phyloP scores from a whole-genome alignment of 768 basidiomycete species.

The Boletus reticulatus region DNA sequence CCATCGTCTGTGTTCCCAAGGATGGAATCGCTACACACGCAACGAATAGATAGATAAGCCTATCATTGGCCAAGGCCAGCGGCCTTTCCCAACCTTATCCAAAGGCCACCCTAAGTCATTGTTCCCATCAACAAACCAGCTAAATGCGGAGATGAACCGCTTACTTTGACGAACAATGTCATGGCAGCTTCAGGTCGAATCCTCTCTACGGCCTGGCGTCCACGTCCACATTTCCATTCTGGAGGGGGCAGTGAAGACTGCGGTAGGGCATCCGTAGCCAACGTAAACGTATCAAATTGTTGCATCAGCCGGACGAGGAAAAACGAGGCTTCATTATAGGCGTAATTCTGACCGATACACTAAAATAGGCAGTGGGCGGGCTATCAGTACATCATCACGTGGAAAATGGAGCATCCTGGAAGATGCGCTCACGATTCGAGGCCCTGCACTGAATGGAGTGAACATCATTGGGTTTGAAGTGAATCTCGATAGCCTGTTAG shows the following conservation, averaged over 20 bases:
- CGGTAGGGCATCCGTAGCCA: constrained; percentile 63
- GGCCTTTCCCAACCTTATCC: constrained; percentile 47
- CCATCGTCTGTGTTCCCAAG: not conserved
- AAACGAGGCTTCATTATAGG: constrained; percentile 74
- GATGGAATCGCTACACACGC: not conserved
- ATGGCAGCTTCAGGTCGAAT: constrained; percentile 63
- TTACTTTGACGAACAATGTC: constrained; percentile 65
- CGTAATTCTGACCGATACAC: constrained; percentile 75
- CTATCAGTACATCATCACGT: constrained; percentile 11
- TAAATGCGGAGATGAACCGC: constrained; percentile 19
- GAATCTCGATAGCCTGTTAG: constrained; percentile 46
- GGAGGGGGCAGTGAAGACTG: constrained; percentile 57
- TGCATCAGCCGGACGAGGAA: constrained; percentile 69
- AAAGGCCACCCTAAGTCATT: constrained; percentile 49
- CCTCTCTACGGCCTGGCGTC: constrained; percentile 53
- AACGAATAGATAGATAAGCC: not conserved
- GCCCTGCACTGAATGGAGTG: constrained; percentile 73
- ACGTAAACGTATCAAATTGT: constrained; percentile 55
- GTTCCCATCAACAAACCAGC: constrained; percentile 1
- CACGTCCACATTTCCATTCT: constrained; percentile 46
- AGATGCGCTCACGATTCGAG: constrained; percentile 43
- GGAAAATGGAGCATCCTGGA: not conserved
- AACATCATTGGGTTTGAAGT: constrained; percentile 66
- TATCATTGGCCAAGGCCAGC: constrained; percentile 8
- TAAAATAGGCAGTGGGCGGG: constrained; percentile 27